Base-by-base conservation (phyloP, 768 basidiomycete genomes). In the Tricholoma sp. region DNA sequence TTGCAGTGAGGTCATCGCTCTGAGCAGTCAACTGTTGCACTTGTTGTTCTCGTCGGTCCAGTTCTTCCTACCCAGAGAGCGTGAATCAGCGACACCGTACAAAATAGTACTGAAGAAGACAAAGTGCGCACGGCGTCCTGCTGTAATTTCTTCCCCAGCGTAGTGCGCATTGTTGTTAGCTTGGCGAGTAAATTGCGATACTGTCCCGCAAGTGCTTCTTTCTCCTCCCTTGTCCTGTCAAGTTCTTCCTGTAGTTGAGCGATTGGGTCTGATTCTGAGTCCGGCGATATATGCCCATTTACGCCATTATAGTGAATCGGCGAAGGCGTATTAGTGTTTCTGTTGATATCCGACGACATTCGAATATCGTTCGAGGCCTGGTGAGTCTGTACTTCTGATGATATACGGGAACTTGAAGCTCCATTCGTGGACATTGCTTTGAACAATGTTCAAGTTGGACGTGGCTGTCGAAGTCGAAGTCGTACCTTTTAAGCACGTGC, bases 81-180 rank as follows among this genome's bases (percentile, higher is more conserved):
- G 60, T 69, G 46, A 35, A 35, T 62, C 43, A 58, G 52, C 57
- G 58, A 59, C 54, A 11, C 35, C 16, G 24, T 57, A 10, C 39
- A 21, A 58, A 39, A 22, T 5, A n/a, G 24, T 0, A 37, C 29
- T 51, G 55, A 45, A 54, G 16, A 45, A 18, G 57, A 19, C 37
- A 46, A 32, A 37, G 51, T 32, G 69, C 78, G 61, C 76, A 98
- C 97, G 65, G 97, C 97, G 72, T 98, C 97, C 70, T 96, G 92
- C 71, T 90, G 86, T 56, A 98, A 79, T 72, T 98, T 98, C 68
- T 92, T 95, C 31, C 95, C 94, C 52, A 98, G 77, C 19, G 91
- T 90, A 35, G 87, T 91, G 21, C 95, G 83, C 95, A 99, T 98
- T 32, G 88, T 83, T 2, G 93, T 94, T 47, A 98, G 76, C 72